Conservation (phyloP, 2,329 filamentous ascomycete genomes). For the Alternaria angustiovoidea region DNA sequence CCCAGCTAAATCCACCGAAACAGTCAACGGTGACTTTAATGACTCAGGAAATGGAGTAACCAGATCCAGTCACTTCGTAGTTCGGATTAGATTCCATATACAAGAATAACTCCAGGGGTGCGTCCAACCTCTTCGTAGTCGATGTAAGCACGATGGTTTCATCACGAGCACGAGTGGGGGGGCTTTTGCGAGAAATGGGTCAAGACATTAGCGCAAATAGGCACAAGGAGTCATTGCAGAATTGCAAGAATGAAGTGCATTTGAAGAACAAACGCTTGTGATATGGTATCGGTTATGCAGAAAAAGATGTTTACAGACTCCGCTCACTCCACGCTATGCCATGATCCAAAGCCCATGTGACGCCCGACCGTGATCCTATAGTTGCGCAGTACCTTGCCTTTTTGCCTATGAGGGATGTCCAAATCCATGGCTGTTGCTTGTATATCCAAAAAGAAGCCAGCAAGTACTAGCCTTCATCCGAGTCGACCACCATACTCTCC, state of each 20-base stretch:
- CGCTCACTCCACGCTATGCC: constrained; percentile 13
- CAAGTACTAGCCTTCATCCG: constrained; percentile 52
- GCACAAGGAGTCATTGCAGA: background rate
- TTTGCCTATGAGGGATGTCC: background rate
- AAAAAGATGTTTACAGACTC: background rate
- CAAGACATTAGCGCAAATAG: background rate
- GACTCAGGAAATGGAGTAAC: too few relatives aligned
- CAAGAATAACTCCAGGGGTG: background rate
- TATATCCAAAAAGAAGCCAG: background rate
- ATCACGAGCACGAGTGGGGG: background rate
- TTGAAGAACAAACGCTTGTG: background rate
- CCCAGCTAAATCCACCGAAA: background rate
- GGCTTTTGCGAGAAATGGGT: background rate
- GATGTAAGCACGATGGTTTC: background rate
- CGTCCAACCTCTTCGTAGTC: background rate
- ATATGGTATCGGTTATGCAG: constrained; percentile 2
- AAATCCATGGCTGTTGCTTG: background rate
- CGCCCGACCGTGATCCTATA: background rate
- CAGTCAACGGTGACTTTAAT: too few relatives aligned
- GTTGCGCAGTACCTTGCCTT: background rate
- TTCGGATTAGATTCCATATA: too few relatives aligned
- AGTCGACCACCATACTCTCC: constrained; percentile 65
- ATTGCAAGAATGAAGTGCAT: background rate
- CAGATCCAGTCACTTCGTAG: too few relatives aligned
- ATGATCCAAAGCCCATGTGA: constrained; percentile 5